Conservation (phyloP, 2,329 filamentous ascomycete species). For the Phaeophleospora eucalypticola region DNA sequence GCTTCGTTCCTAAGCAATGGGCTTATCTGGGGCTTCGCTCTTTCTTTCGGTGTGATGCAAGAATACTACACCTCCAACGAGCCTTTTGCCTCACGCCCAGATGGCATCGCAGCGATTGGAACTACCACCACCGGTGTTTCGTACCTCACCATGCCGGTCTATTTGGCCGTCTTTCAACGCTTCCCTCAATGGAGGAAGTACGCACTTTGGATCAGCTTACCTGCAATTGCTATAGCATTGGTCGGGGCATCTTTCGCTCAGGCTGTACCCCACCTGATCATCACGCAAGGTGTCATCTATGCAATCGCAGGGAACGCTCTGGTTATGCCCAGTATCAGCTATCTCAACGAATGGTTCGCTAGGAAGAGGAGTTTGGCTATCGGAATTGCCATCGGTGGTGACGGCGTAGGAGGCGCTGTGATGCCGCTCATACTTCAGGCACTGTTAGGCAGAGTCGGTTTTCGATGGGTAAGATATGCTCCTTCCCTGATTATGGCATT, state of each 20-base stretch:
- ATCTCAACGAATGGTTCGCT: conserved; percentile 20
- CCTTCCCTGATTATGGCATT: not conserved
- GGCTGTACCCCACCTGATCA: conserved; percentile 35
- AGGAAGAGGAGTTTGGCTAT: conserved; percentile 47
- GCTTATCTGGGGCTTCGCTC: conserved; percentile 30
- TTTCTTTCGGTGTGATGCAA: conserved; percentile 31
- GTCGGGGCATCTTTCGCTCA: conserved; percentile 36
- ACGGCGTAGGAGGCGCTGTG: conserved; percentile 45
- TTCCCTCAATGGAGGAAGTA: conserved; percentile 28
- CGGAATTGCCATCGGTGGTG: conserved; percentile 43
- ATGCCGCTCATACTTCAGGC: conserved; percentile 45
- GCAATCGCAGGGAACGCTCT: conserved; percentile 25
- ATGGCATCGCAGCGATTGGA: conserved; percentile 43
- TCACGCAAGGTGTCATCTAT: conserved; percentile 40
- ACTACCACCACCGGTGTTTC: conserved; percentile 40
- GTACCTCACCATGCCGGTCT: conserved; percentile 44
- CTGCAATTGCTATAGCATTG: conserved; percentile 34
- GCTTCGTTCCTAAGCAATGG: conserved; percentile 36
- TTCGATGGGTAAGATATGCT: conserved; percentile 18
- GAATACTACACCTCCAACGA: conserved; percentile 27
- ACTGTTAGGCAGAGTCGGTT: conserved; percentile 41
- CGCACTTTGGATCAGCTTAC: conserved; percentile 34
- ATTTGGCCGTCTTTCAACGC: conserved; percentile 36
- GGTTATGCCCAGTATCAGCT: conserved; percentile 16
- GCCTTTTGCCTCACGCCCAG: conserved; percentile 16